Base-by-base conservation (phyloP, 306 rosid species). In the Carpinus viminea region DNA sequence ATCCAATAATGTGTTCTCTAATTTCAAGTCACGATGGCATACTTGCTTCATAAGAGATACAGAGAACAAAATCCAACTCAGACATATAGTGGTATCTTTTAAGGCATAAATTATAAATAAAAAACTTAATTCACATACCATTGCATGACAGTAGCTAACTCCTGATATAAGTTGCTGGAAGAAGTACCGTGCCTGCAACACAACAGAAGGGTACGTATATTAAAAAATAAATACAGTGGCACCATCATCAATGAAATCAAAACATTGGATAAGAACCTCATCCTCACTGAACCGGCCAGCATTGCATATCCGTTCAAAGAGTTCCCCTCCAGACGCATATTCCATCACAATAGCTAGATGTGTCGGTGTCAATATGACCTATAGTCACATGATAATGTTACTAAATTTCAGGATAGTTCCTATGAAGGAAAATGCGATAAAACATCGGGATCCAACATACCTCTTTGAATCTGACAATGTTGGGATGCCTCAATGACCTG, bases 271-370 rank as follows among this genome's bases (percentile, higher is more conserved):
- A 78, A 66, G 77, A 85, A 94, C 97, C 96, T 94, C 98, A 57
- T 94, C 98, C 86, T 94, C 97, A 60, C 97, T 94, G 86, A 92
- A 92, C 76, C 96, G 81, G 65, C 98, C 98, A n/a, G 98, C 98
- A 79, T 92, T 94, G 93, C 98, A 94, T 83, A 94, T 94, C 81
- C 98, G 83, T 78, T 94, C 98, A 70, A 94, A 94, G 74, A 94
- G 89, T 84, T 94, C 97, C 74, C 98, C 98, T 78, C 98, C 97
- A 75, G 97, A 92, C 51, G 98, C 98, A 87, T 88, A 94, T 85
- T 94, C 97, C 95, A 94, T 94, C 41, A 89, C 98, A 80, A 91
- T 92, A 13, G 97, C 98, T 72, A 92, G 84, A 85, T 94, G 98
- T 3, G 93, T 86, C 46, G 94, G 96, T 16, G 98, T 94, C 83